Conservation (phyloP, 78 protist genomes). For the Anaeramoeba ignava region DNA sequence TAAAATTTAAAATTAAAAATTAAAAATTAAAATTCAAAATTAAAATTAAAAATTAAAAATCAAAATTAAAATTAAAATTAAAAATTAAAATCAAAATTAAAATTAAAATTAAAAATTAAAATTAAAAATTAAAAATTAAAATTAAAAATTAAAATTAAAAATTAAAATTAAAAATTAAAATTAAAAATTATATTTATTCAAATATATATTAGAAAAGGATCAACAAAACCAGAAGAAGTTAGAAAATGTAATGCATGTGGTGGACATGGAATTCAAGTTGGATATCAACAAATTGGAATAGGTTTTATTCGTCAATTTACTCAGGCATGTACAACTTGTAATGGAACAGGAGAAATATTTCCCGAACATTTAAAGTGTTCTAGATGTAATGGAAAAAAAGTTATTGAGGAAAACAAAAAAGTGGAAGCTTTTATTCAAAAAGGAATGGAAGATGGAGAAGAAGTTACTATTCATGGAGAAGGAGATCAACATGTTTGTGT, state of each 20-base stretch:
- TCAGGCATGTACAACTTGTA: conserved; percentile 57
- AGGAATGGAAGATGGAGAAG: conserved; percentile 76
- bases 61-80: too few relatives aligned
- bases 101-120: too few relatives aligned
- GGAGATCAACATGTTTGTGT: conserved; percentile 51
- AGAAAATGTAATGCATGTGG: conserved; percentile 56
- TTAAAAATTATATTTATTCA: too few relatives aligned
- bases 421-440: conserved; percentile 75
- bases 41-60: too few relatives aligned
- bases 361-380: conserved; percentile 56
- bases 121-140: too few relatives aligned
- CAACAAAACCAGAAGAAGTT: conserved; percentile 36
- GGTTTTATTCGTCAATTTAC: conserved; percentile 73
- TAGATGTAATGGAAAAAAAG: conserved; percentile 63
- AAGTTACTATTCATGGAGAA: conserved; percentile 77
- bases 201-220: too few relatives aligned
- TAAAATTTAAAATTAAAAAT: too few relatives aligned
- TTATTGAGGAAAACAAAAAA: conserved; percentile 44
- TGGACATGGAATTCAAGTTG: conserved; percentile 60
- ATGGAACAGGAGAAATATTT: conserved; percentile 66
- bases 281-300: conserved; percentile 63
- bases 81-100: too few relatives aligned
- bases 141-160: too few relatives aligned
- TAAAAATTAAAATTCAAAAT: too few relatives aligned
- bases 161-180: too few relatives aligned